Percentiles rank a stretch among this genome's conserved stretches.
phyloP scores from a whole-genome alignment of 805 yeast genomes.

The Ogataea glucozyma region DNA sequence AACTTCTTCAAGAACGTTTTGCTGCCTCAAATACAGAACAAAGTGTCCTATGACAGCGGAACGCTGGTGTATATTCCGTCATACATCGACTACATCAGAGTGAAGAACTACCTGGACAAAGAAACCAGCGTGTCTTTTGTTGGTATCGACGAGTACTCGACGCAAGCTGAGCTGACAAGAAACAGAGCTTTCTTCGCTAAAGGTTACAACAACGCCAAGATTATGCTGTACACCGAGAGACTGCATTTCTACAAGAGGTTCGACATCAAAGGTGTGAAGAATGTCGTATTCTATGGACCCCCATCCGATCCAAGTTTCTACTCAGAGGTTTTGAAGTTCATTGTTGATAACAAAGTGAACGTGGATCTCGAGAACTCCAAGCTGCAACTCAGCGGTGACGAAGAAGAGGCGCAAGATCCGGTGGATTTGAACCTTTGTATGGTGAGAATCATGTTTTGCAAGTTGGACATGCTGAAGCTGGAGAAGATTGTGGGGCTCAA shows the following conservation, averaged over 20 bases:
- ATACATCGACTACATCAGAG: slow-evolving; percentile 80
- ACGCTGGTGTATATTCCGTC: slow-evolving; percentile 79
- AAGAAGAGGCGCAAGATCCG: slow-evolving; percentile 25
- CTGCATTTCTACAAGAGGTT: slow-evolving; percentile 88
- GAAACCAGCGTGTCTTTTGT: slow-evolving; percentile 67
- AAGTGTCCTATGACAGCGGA: slow-evolving; percentile 69
- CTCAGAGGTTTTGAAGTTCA: slow-evolving; percentile 67
- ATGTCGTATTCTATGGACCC: slow-evolving; percentile 75
- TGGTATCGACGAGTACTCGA: slow-evolving; percentile 80
- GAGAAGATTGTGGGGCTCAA: slow-evolving; percentile 84
- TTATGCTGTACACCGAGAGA: slow-evolving; percentile 90
- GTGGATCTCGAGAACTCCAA: slow-evolving; percentile 29
- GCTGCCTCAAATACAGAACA: slow-evolving; percentile 68
- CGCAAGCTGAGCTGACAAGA: slow-evolving; percentile 67
- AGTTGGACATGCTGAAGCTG: slow-evolving; percentile 75
- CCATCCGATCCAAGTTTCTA: slow-evolving; percentile 87
- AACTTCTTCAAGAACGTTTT: slow-evolving; percentile 73
- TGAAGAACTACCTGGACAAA: slow-evolving; percentile 66
- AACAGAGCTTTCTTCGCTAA: slow-evolving; percentile 69
- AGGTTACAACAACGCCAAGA: slow-evolving; percentile 36
- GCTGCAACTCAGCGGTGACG: slow-evolving; percentile 10
- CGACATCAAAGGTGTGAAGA: slow-evolving; percentile 81
- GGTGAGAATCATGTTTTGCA: slow-evolving; percentile 65
- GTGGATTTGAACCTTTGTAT: slow-evolving; percentile 40
- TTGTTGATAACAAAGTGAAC: slow-evolving; percentile 51